phyloP scores from a whole-genome alignment of 306 rosid genomes.

The Gillenia trifoliata region DNA sequence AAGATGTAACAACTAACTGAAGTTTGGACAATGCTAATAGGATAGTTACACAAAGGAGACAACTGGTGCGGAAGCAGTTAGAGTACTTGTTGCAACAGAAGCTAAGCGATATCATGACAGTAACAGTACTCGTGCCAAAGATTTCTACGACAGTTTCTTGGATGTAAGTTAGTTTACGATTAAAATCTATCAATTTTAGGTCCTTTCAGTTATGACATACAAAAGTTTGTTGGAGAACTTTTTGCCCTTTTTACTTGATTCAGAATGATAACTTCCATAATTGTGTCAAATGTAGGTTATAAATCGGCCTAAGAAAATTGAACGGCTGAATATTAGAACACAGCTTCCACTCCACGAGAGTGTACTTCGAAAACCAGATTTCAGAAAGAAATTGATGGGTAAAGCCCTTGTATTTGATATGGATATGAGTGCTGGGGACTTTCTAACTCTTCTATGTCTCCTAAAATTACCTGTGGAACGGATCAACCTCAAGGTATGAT shows the following conservation, averaged over 20 bases:
- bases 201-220: neutral
- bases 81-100: constrained; percentile 54
- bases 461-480: constrained; percentile 50
- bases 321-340: constrained; percentile 39
- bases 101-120: constrained; percentile 44
- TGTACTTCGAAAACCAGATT: constrained; percentile 40
- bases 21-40: constrained; percentile 27
- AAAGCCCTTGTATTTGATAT: constrained; percentile 59
- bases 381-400: constrained; percentile 27
- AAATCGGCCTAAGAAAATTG: constrained; percentile 23
- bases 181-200: neutral
- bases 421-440: constrained; percentile 80
- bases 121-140: constrained; percentile 35
- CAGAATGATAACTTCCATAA: neutral
- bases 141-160: constrained; percentile 48
- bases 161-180: constrained; percentile 30
- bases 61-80: constrained; percentile 42
- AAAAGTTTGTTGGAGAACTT: too few relatives aligned
- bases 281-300: constrained; percentile 9
- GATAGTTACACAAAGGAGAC: constrained; percentile 57
- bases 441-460: constrained; percentile 51
- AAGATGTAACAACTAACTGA: neutral
- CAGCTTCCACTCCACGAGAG: constrained; percentile 40
- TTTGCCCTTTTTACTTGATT: neutral
- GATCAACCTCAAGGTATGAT: constrained; percentile 50